These are phyloP conservation scores for Bryoglossum gracile DNA, from an alignment of 495 filamentous ascomycete species.

Conservation along the genomic window DNA sequence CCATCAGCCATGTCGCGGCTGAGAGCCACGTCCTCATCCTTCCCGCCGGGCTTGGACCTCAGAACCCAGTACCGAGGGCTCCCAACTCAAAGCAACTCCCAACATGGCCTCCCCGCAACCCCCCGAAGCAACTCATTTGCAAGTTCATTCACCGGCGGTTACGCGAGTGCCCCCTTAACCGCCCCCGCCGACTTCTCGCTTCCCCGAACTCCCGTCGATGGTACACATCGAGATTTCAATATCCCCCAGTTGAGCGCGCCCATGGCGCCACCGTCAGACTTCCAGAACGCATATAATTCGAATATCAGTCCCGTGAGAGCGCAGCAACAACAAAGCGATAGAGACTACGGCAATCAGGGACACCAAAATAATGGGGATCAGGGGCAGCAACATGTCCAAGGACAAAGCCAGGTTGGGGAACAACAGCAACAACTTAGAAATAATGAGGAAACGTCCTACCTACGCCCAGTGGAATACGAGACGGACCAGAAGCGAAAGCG, in stretches of 20 bases:
- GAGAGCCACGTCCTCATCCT: slow-evolving; percentile 18
- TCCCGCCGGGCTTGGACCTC: slow-evolving; percentile 27
- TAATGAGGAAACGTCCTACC: slow-evolving; percentile 16
- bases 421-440: slow-evolving; percentile 21
- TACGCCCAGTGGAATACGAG: slow-evolving; percentile 18
- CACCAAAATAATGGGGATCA: slow-evolving; percentile 26
- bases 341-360: slow-evolving; percentile 19
- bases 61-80: slow-evolving; percentile 42
- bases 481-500: slow-evolving; percentile 43
- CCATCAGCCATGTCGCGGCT: slow-evolving; percentile 24
- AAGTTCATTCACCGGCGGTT: slow-evolving; percentile 28
- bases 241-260: slow-evolving; percentile 50
- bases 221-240: slow-evolving; percentile 38
- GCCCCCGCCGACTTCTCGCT: slow-evolving; percentile 47
- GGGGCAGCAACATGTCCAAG: slow-evolving; percentile 32
- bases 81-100: slow-evolving; percentile 32
- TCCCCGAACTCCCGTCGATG: slow-evolving; percentile 37
- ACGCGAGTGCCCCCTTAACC: slow-evolving; percentile 45
- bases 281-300: slow-evolving; percentile 26
- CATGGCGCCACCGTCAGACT: slow-evolving; percentile 45
- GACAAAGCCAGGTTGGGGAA: slow-evolving; percentile 32
- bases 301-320: slow-evolving; percentile 8
- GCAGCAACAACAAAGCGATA: slow-evolving; percentile 17
- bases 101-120: slow-evolving; percentile 37
- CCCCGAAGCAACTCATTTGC: slow-evolving; percentile 28